These are phyloP conservation scores for Aspergillus melleus DNA, from an alignment of 2,329 filamentous ascomycete genomes.

Conservation along the genomic window DNA sequence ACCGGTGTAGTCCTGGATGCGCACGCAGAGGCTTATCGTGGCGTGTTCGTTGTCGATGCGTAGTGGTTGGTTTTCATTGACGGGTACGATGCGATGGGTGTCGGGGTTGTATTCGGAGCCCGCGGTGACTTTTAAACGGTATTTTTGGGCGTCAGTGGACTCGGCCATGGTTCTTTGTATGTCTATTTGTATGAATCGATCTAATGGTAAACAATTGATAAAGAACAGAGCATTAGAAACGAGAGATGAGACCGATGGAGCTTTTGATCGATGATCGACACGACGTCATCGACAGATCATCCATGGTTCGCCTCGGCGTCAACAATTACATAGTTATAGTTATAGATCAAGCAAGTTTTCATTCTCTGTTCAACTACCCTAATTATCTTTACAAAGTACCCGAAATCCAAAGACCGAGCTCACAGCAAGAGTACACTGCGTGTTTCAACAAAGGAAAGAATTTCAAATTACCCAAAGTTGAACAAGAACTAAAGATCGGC, in stretches of 20 bases:
- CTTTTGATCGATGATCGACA: neutral
- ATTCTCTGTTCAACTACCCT: neutral
- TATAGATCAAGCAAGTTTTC: neutral
- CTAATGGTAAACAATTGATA: neutral
- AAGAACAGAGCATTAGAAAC: too few relatives aligned
- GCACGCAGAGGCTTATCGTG: constrained; percentile 69
- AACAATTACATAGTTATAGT: too few relatives aligned
- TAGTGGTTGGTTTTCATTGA: constrained; percentile 68
- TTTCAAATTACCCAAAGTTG: neutral
- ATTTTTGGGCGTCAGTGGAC: constrained; percentile 38
- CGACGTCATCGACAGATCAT: neutral
- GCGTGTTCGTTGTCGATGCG: constrained; percentile 64
- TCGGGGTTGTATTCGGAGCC: constrained; percentile 71
- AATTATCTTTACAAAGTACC: neutral
- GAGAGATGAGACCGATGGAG: too few relatives aligned
- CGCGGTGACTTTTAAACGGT: constrained; percentile 78
- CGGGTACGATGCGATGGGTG: constrained; percentile 71
- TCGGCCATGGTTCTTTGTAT: neutral
- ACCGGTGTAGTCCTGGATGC: constrained; percentile 64
- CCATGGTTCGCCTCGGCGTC: neutral
- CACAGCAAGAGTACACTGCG: neutral
- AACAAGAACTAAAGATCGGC: constrained; percentile 18
- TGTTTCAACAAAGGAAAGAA: neutral
- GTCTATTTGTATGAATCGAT: neutral
- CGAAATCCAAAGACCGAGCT: neutral